Evolutionary conservation across 768 basidiomycete genomes (phyloP).

Genomic region (Dioszegia hungarica): DNA sequence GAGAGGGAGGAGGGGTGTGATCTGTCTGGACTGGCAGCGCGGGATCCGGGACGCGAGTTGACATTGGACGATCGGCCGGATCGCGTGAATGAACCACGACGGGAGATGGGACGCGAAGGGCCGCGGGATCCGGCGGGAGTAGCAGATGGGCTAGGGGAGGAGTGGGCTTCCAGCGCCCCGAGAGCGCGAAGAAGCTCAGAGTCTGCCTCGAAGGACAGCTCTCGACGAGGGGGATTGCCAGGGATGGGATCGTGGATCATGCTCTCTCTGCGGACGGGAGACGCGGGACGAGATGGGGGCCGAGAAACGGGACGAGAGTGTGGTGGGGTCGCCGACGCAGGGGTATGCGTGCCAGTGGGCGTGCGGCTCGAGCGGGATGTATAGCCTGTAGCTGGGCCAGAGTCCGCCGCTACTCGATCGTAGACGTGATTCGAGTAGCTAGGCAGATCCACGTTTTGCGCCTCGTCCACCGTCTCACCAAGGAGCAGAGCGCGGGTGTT

Average conservation of each 20-base stretch:
- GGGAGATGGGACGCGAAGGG: slow-evolving; percentile 45
- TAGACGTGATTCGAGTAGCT: slow-evolving; percentile 84
- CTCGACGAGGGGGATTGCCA: slow-evolving; percentile 41
- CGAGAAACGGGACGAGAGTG: slow-evolving; percentile 28
- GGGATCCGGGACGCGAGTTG: slow-evolving; percentile 50
- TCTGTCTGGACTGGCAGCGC: slow-evolving; percentile 62
- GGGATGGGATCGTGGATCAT: slow-evolving; percentile 11
- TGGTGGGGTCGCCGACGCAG: slow-evolving; percentile 30
- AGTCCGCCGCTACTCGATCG: slow-evolving; percentile 64
- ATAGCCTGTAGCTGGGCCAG: slow-evolving; percentile 26
- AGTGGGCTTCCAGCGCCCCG: slow-evolving; percentile 49
- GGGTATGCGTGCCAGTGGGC: slow-evolving; percentile 27
- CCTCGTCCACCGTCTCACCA: slow-evolving; percentile 53
- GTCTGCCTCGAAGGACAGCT: slow-evolving; percentile 65
- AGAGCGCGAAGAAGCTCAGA: slow-evolving; percentile 73
- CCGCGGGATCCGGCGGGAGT: slow-evolving; percentile 46
- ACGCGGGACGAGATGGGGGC: slow-evolving; percentile 17
- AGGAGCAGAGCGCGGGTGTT: slow-evolving; percentile 70
- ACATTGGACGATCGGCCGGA: slow-evolving; percentile 42
- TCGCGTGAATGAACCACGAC: slow-evolving; percentile 34
- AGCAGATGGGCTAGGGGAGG: slow-evolving; percentile 36
- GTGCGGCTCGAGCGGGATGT: slow-evolving; percentile 20
- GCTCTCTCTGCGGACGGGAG: slow-evolving; percentile 12
- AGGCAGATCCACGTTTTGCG: slow-evolving; percentile 71
- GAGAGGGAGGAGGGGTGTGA: slow-evolving; percentile 52